These are phyloP conservation scores for Aspergillus pseudotamarii DNA, from an alignment of 2,329 filamentous ascomycete genomes.

Conservation along the genomic window DNA sequence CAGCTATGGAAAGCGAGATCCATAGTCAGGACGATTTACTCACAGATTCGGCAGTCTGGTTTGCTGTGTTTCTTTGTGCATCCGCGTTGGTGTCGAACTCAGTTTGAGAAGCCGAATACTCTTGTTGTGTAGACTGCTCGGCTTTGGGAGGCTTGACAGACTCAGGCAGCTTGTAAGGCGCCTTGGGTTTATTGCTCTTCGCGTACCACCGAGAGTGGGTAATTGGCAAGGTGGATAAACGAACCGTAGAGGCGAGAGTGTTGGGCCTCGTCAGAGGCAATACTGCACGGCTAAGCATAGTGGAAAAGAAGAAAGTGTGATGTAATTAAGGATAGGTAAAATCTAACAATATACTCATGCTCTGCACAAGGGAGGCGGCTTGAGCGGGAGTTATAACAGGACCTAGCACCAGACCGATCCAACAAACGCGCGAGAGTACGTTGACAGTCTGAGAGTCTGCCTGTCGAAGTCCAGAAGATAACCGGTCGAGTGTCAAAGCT, in stretches of 20 bases:
- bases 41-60: constrained; percentile 32
- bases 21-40: constrained; percentile 18
- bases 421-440: neutral
- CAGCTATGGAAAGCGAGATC: neutral
- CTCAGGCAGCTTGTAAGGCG: constrained; percentile 39
- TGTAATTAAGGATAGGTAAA: constrained; percentile 18
- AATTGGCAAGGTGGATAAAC: constrained; percentile 35
- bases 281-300: constrained; percentile 50
- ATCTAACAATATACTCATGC: constrained; percentile 24
- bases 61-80: constrained; percentile 33
- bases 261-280: constrained; percentile 49
- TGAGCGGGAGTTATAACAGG: neutral
- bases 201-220: constrained; percentile 43
- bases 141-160: constrained; percentile 32
- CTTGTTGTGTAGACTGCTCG: constrained; percentile 29
- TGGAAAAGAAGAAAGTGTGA: constrained; percentile 18
- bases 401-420: neutral
- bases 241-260: constrained; percentile 38
- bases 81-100: constrained; percentile 42
- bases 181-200: constrained; percentile 38
- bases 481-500: constrained; percentile 16
- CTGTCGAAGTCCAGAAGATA: constrained; percentile 9
- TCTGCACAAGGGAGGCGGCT: constrained; percentile 12
- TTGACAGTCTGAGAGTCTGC: constrained; percentile 3
- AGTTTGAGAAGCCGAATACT: constrained; percentile 39